Evolutionary conservation across 2,329 filamentous ascomycete genomes (phyloP).

Genomic region (Pseudogymnoascus sp.): DNA sequence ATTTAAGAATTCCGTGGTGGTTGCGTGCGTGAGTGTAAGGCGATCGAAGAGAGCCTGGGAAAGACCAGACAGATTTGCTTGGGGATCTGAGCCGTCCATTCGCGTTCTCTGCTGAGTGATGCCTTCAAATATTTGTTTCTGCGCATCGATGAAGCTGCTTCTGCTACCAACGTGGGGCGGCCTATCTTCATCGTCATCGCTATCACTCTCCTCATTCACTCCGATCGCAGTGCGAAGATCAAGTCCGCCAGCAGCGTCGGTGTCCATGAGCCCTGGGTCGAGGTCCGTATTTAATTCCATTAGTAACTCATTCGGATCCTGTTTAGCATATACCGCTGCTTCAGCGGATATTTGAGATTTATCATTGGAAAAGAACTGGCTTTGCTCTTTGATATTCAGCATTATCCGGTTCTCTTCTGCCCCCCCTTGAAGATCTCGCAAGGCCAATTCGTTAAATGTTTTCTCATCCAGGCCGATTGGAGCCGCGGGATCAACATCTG

Average conservation of each 20-base stretch:
- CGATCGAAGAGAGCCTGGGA: conserved; percentile 48
- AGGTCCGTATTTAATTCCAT: conserved; percentile 56
- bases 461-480: conserved; percentile 62
- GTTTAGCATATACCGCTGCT: conserved; percentile 50
- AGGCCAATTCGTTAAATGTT: conserved; percentile 62
- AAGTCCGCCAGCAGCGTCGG: conserved; percentile 41
- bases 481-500: conserved; percentile 59
- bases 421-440: conserved; percentile 72
- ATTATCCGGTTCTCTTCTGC: conserved; percentile 68
- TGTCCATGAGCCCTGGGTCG: conserved; percentile 34
- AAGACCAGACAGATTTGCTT: conserved; percentile 32
- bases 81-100: conserved; percentile 37
- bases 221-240: conserved; percentile 58
- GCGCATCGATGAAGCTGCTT: conserved; percentile 53
- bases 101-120: conserved; percentile 54
- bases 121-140: conserved; percentile 56
- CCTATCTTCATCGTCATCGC: conserved; percentile 51
- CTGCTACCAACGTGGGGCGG: conserved; percentile 59
- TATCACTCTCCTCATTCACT: conserved; percentile 61
- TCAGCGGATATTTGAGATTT: conserved; percentile 32
- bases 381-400: conserved; percentile 82
- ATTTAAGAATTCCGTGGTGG: conserved; percentile 88
- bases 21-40: conserved; percentile 74
- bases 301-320: conserved; percentile 62
- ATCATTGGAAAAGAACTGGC: conserved; percentile 64